A percentile compares a stretch with the other conserved stretches of the same genome.
Conservation (phyloP, 1,284 basidiomycete genomes). For the Porogramme epimiltina region DNA sequence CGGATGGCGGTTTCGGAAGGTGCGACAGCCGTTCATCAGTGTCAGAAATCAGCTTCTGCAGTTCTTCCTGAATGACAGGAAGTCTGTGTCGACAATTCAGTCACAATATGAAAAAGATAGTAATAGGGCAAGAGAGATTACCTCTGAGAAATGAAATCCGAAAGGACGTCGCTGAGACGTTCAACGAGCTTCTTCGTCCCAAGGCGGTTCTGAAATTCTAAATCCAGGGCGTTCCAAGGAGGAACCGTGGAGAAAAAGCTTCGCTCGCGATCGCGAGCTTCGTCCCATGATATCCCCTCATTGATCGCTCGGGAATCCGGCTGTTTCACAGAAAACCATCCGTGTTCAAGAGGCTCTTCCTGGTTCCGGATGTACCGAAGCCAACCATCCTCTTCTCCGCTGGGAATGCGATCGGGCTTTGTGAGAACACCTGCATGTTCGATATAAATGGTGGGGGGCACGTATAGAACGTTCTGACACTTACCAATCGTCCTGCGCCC, state of each 20-base stretch:
- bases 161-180: slow-evolving; percentile 36
- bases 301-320: slow-evolving; percentile 59
- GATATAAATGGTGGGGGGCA: neutral
- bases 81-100: slow-evolving; percentile 52
- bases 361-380: slow-evolving; percentile 60
- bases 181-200: slow-evolving; percentile 55
- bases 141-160: slow-evolving; percentile 45
- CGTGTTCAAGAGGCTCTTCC: slow-evolving; percentile 50
- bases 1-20: slow-evolving; percentile 56
- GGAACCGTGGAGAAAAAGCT: slow-evolving; percentile 62
- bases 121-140: slow-evolving; percentile 2
- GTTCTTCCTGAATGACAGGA: slow-evolving; percentile 56
- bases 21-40: slow-evolving; percentile 38
- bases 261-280: slow-evolving; percentile 62
- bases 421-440: slow-evolving; percentile 69
- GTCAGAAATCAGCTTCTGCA: slow-evolving; percentile 44
- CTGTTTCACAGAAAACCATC: slow-evolving; percentile 78
- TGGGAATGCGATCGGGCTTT: slow-evolving; percentile 73
- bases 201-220: slow-evolving; percentile 49
- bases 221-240: slow-evolving; percentile 60
- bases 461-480: slow-evolving; percentile 15
- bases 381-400: slow-evolving; percentile 65
- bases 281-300: slow-evolving; percentile 56
- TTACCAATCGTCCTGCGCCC: slow-evolving; percentile 72
- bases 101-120: neutral